phyloP scores from a whole-genome alignment of 768 basidiomycete genomes.

The Serpula lacrymans region DNA sequence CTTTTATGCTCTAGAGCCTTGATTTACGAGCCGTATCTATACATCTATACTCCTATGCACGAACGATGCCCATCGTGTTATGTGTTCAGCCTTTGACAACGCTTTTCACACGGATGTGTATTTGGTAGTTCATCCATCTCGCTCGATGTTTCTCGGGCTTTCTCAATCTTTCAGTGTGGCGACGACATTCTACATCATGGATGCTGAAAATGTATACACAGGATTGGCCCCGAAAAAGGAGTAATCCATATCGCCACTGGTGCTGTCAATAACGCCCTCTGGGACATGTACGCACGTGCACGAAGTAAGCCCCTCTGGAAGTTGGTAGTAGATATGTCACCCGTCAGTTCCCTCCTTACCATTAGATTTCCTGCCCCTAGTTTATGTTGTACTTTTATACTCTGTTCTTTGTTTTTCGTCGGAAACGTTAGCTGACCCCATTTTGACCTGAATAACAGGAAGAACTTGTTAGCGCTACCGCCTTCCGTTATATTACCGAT shows the following conservation, averaged over 20 bases:
- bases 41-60: not conserved
- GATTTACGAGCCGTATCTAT: no score
- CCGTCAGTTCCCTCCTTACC: slow-evolving; percentile 40
- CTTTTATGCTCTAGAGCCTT: no score
- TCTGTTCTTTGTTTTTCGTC: not conserved
- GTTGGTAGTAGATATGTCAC: slow-evolving; percentile 86
- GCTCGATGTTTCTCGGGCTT: no score
- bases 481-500: slow-evolving; percentile 92
- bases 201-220: no score
- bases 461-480: slow-evolving; percentile 69
- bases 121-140: no score
- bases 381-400: not conserved
- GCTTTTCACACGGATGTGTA: no score
- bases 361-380: no score
- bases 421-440: not conserved
- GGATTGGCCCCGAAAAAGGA: slow-evolving; percentile 94
- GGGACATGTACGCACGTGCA: slow-evolving; percentile 88
- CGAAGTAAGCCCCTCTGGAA: slow-evolving; percentile 91
- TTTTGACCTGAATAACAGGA: slow-evolving; percentile 42
- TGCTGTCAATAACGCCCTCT: slow-evolving; percentile 88
- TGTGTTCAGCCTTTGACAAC: no score
- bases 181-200: no score
- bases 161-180: no score
- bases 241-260: slow-evolving; percentile 89
- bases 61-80: no score